Evolutionary conservation across 2,329 filamentous ascomycete genomes (phyloP).

Genomic region (Clarireedia paspali): DNA sequence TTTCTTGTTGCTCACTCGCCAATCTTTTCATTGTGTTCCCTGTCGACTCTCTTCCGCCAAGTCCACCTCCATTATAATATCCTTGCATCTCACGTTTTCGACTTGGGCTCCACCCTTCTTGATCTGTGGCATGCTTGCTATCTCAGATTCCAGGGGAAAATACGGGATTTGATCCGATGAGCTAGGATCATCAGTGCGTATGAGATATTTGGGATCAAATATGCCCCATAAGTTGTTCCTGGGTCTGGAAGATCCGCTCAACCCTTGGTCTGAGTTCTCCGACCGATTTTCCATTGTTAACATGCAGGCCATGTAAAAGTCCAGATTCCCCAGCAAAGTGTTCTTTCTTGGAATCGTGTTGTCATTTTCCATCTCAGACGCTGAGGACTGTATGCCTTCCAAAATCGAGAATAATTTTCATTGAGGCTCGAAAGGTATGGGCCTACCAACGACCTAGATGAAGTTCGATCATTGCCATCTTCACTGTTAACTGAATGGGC

Average conservation of each 20-base stretch:
- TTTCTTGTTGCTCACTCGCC: background rate
- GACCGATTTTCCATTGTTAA: conserved; percentile 1
- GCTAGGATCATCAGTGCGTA: background rate
- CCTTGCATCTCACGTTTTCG: background rate
- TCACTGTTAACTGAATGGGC: conserved; percentile 2
- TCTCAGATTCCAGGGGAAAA: background rate
- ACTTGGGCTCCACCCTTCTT: background rate
- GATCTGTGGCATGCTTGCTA: background rate
- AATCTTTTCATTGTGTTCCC: background rate
- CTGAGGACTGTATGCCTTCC: background rate
- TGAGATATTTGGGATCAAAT: background rate
- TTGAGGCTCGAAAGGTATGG: background rate
- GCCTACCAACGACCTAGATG: background rate
- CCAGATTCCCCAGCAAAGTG: background rate
- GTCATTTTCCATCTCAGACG: background rate
- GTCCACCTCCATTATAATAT: background rate
- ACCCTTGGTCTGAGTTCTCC: background rate
- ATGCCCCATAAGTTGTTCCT: background rate
- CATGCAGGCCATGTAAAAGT: conserved; percentile 6
- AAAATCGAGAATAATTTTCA: background rate
- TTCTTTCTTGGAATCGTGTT: background rate
- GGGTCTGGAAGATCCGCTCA: background rate
- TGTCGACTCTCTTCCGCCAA: background rate
- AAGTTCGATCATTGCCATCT: background rate
- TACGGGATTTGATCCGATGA: background rate